A percentile compares a stretch with the other conserved stretches of the same genome.
Conservation (phyloP, 208 protist genomes). For the Wallacemonas rigidus region DNA sequence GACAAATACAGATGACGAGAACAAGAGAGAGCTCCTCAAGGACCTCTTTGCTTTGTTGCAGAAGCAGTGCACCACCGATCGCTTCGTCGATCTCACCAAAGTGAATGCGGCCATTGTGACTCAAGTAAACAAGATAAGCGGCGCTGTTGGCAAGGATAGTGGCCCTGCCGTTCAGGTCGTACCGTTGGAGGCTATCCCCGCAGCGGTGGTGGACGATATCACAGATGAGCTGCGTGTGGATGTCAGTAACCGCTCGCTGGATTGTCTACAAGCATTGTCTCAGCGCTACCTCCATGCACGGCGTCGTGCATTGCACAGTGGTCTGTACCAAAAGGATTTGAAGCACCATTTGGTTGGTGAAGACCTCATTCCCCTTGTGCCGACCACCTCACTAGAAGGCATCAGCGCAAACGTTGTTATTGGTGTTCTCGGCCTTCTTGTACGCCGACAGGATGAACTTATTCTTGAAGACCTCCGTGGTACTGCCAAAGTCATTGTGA, state of each 20-base stretch:
- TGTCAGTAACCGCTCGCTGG: neutral
- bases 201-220: slow-evolving; percentile 66
- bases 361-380: slow-evolving; percentile 60
- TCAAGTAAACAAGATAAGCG: slow-evolving; percentile 48
- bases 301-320: slow-evolving; percentile 77
- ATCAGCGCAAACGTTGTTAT: slow-evolving; percentile 51
- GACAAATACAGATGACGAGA: slow-evolving; percentile 35
- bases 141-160: slow-evolving; percentile 33
- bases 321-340: slow-evolving; percentile 66
- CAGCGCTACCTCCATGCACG: slow-evolving; percentile 83
- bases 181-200: slow-evolving; percentile 43
- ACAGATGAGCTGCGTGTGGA: slow-evolving; percentile 57
- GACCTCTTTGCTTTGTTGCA: slow-evolving; percentile 76
- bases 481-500: slow-evolving; percentile 26
- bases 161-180: slow-evolving; percentile 43
- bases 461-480: slow-evolving; percentile 79
- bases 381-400: slow-evolving; percentile 79
- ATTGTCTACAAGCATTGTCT: slow-evolving; percentile 57
- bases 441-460: slow-evolving; percentile 39
- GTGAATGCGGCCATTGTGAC: slow-evolving; percentile 54
- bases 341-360: slow-evolving; percentile 43
- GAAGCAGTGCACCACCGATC: slow-evolving; percentile 50
- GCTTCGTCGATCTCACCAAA: slow-evolving; percentile 66
- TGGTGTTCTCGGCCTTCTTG: slow-evolving; percentile 80
- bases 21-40: slow-evolving; percentile 50